Base-by-base conservation (phyloP, 2,329 filamentous ascomycete species). In the Exophiala sp. region DNA sequence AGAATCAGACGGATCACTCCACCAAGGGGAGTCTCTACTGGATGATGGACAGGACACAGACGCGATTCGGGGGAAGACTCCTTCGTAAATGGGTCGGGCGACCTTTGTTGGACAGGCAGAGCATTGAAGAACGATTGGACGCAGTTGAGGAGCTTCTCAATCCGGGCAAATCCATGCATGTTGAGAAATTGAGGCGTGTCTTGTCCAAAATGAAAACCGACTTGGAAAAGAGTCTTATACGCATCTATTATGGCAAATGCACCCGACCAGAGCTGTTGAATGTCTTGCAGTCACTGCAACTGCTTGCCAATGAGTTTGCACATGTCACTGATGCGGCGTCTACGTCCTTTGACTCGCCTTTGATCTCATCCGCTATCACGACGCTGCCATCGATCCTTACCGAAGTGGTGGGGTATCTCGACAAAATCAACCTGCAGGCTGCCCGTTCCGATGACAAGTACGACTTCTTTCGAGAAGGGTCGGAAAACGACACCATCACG, bases 191-290 rank as follows among this genome's bases (percentile, higher is more conserved):
- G 1, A 85, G 82, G 56, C 76, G 73, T 16, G 71, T 97, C 8
- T 75, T 98, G 1, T 73, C 76, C 21, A 84, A 77, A 52, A 83
- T 85, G 54, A 88, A 78, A 64, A 82, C 79, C 4, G 93, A 98
- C 64, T 79, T 98, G 4, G 93, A 98, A 68, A 89, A 93, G 60
- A 93, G 87, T 54, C 74, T 98, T 39, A 90, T 97, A 62, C 81
- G 93, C 38, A 95, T 98, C 52, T 98, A 97, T 72, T 98, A 98
- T 68, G 89, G 90, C 43, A 96, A 95, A 64, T 97, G 90, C 66
- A 86, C 87, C 1, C 82, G 93, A 0, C 85, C 90, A 0, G 93
- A 98, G 67, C 80, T 98, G 2, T 75, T 97, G 1, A 81, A 80
- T 0, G 84, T 94, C 3, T 74, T 98, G 1, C 90, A 97, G 66